Percentiles rank a stretch among this genome's conserved stretches.
These are phyloP conservation scores for Tricholoma sp. DNA, from an alignment of 768 basidiomycete genomes.

Conservation along the genomic window DNA sequence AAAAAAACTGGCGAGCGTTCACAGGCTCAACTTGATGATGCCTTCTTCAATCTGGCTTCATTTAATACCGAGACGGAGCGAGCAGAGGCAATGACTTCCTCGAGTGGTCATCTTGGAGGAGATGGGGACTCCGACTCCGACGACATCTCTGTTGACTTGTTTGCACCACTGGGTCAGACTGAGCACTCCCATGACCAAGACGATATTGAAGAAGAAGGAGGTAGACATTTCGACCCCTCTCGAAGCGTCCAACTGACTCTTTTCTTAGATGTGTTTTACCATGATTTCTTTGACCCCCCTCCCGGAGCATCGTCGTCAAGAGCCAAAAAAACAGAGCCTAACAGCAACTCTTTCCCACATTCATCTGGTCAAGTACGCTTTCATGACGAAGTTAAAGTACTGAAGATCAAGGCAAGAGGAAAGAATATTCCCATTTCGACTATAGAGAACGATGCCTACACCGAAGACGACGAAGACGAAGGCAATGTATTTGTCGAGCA, in stretches of 20 bases:
- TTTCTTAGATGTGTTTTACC: slow-evolving; percentile 57
- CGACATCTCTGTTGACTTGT: slow-evolving; percentile 58
- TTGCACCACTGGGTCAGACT: slow-evolving; percentile 50
- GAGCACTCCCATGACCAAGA: slow-evolving; percentile 9
- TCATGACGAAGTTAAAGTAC: slow-evolving; percentile 75
- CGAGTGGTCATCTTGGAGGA: slow-evolving; percentile 53
- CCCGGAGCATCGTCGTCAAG: slow-evolving; percentile 13
- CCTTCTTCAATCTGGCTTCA: slow-evolving; percentile 80
- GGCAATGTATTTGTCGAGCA: slow-evolving; percentile 25
- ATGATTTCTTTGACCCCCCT: slow-evolving; percentile 79
- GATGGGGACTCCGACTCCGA: slow-evolving; percentile 49
- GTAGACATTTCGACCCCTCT: neutral
- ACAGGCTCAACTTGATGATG: slow-evolving; percentile 65
- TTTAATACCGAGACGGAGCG: slow-evolving; percentile 87
- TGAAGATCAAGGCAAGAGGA: slow-evolving; percentile 70
- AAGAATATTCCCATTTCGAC: slow-evolving; percentile 53
- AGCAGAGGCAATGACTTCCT: slow-evolving; percentile 60
- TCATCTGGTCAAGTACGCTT: slow-evolving; percentile 61
- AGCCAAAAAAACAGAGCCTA: slow-evolving; percentile 16
- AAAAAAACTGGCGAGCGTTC: slow-evolving; percentile 3
- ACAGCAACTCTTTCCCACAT: slow-evolving; percentile 9
- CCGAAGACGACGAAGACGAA: slow-evolving; percentile 30
- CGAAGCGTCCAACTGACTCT: neutral
- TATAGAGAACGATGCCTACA: slow-evolving; percentile 32
- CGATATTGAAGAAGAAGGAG: slow-evolving; percentile 32